These are phyloP conservation scores for Chytriomyces sp. DNA, from an alignment of 192 early-diverging fungal species.

Conservation along the genomic window DNA sequence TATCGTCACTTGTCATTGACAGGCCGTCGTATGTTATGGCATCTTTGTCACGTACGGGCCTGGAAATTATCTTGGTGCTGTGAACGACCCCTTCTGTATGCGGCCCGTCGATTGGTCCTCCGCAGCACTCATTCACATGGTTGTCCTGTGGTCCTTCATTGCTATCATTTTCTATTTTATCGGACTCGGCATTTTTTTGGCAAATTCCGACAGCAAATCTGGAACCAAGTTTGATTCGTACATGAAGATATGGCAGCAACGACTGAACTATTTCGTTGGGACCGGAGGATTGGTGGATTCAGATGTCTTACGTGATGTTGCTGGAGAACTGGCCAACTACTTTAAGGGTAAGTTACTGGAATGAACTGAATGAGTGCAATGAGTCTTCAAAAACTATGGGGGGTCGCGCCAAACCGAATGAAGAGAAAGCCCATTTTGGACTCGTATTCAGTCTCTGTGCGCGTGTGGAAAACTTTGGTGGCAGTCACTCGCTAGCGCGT, in stretches of 20 bases:
- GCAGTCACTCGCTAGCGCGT: too few species aligned
- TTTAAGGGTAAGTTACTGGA: conserved; percentile 25
- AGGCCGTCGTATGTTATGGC: conserved; percentile 30
- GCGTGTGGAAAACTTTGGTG: too few species aligned
- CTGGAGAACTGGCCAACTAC: conserved; percentile 34
- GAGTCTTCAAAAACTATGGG: too few species aligned
- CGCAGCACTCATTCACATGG: conserved; percentile 33
- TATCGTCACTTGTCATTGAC: background rate
- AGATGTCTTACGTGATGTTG: conserved; percentile 38
- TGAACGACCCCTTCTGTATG: background rate
- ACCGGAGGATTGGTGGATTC: conserved; percentile 27
- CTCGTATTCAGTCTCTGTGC: too few species aligned
- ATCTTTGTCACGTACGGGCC: conserved; percentile 29
- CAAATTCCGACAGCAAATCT: conserved; percentile 6
- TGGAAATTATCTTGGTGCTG: background rate
- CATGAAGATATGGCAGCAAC: conserved; percentile 35
- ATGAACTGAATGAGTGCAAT: too few species aligned
- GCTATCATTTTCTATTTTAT: conserved; percentile 28
- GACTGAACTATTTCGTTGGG: conserved; percentile 34
- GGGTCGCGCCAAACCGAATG: too few species aligned
- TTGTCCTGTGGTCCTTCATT: conserved; percentile 37
- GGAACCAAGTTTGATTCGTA: conserved; percentile 18
- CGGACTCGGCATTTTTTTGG: conserved; percentile 10
- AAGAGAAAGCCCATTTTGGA: too few species aligned
- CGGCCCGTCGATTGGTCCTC: background rate